phyloP scores from a whole-genome alignment of 306 rosid genomes.

The Nissolia schottii region DNA sequence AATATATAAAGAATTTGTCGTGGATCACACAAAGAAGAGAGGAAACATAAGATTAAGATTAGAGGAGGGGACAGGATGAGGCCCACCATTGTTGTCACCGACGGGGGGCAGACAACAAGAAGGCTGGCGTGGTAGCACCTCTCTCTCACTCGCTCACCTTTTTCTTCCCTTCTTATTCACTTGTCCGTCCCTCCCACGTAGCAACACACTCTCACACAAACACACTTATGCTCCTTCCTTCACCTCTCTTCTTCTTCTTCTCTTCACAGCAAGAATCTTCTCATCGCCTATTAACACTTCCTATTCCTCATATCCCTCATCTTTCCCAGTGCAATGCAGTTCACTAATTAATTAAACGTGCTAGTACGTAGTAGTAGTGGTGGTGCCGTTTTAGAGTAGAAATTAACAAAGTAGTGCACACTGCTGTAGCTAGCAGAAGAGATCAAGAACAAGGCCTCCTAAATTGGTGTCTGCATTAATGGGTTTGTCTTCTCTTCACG shows the following conservation, averaged over 20 bases:
- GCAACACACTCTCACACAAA: not conserved
- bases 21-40: not conserved
- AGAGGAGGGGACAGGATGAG: conserved; percentile 21
- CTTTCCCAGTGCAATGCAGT: not conserved
- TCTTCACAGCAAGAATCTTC: not conserved
- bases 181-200: conserved; percentile 37
- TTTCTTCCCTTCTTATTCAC: conserved; percentile 49
- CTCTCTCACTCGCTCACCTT: not conserved
- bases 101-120: conserved; percentile 32
- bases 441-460: not conserved
- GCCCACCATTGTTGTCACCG: conserved; percentile 50
- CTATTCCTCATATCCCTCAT: not conserved
- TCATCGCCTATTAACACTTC: not conserved
- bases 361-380: too few species aligned
- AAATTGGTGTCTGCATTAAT: conserved; percentile 4
- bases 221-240: too few species aligned
- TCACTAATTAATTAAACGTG: not conserved
- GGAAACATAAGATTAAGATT: not conserved
- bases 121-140: not conserved
- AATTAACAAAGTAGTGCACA: not conserved
- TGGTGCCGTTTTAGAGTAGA: not conserved
- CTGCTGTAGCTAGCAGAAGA: not conserved
- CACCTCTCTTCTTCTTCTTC: not conserved
- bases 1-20: not conserved
- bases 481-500: conserved; percentile 66